Conservation (phyloP, 345 rosid genomes). For the Sapria himalayana region DNA sequence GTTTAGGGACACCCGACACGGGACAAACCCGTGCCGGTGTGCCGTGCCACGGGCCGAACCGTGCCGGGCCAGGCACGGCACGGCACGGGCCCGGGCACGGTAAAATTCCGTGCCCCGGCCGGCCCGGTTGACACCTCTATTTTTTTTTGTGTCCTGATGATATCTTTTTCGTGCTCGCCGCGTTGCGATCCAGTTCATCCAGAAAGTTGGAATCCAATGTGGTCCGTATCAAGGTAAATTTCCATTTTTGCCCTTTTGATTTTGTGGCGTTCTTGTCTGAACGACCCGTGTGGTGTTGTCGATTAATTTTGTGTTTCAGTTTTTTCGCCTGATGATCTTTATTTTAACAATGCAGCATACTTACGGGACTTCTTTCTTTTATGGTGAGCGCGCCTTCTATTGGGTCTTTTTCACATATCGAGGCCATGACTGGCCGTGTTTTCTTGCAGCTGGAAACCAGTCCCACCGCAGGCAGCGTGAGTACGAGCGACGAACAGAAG, state of each 20-base stretch:
- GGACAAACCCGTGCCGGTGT: too few species aligned
- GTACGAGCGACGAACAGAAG: constrained; percentile 59
- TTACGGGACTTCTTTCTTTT: constrained; percentile 92
- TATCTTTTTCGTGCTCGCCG: too few species aligned
- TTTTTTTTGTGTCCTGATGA: too few species aligned
- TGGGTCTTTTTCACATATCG: background rate
- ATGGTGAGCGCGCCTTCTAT: constrained; percentile 75
- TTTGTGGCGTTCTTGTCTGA: background rate
- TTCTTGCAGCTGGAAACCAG: constrained; percentile 68
- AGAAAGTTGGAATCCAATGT: constrained; percentile 99
- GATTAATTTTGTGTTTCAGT: background rate
- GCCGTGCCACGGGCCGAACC: too few species aligned
- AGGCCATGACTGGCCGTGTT: too few species aligned
- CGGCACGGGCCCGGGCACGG: too few species aligned
- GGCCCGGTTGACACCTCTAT: too few species aligned
- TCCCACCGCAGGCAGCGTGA: constrained; percentile 95
- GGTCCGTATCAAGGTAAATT: constrained; percentile 90
- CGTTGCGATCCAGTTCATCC: constrained; percentile 99
- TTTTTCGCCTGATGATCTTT: constrained; percentile 3
- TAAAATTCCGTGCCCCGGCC: too few species aligned
- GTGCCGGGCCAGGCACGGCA: too few species aligned
- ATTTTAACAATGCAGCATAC: constrained; percentile 54
- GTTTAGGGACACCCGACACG: too few species aligned
- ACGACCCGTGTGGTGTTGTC: background rate
- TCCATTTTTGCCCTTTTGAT: constrained; percentile 1